Base-by-base conservation (phyloP, 371 early-diverging fungal genomes). In the Apophysomyces elegans region DNA sequence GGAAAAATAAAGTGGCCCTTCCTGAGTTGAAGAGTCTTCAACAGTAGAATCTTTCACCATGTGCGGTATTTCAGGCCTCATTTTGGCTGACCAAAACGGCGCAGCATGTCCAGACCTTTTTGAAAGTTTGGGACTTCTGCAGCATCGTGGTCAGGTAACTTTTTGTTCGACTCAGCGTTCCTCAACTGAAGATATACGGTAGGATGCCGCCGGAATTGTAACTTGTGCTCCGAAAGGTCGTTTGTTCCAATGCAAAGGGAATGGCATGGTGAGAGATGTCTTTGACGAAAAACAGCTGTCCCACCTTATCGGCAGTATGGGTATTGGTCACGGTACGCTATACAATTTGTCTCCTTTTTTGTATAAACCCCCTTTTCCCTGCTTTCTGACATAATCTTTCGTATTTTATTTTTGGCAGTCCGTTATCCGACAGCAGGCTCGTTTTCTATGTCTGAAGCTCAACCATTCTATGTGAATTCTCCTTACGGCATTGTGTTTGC, bases 201-300 rank as follows among this genome's bases (percentile, higher is more conserved):
- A 98, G 97, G 99, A 98, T 84, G 97, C 99, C 35, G 98, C 99
- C 14, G 99, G 99, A 62, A 97, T 98, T 66, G 90, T 97, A 41
- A 98, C 99, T n/a, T 97, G 95, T 76, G 98, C 94, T 36, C 81
- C 87, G 54, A 92, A 95, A 75, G 99, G 99, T 58, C 91, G 98
- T 43, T 86, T 98, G 64, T 96, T 92, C 83, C 99, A 98, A 80
- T 93, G 95, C 84, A 98, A 98, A 79, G 96, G 94, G 64, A 98
- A 95, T 74, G 99, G 99, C 63, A 94, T 98, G 96, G 97, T 97
- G 36, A 88, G 95, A 61, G 98, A 98, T 73, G 96, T 97, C 18
- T 97, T 98, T 75, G 88, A 90, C 38, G 88, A 89, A 43, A 72
- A 84, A 62, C 90, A 94, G 68, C 82, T 97, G 50, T 76, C 85